These are phyloP conservation scores for Dunaliella primolecta DNA, from an alignment of 139 green algal species.

Conservation along the genomic window DNA sequence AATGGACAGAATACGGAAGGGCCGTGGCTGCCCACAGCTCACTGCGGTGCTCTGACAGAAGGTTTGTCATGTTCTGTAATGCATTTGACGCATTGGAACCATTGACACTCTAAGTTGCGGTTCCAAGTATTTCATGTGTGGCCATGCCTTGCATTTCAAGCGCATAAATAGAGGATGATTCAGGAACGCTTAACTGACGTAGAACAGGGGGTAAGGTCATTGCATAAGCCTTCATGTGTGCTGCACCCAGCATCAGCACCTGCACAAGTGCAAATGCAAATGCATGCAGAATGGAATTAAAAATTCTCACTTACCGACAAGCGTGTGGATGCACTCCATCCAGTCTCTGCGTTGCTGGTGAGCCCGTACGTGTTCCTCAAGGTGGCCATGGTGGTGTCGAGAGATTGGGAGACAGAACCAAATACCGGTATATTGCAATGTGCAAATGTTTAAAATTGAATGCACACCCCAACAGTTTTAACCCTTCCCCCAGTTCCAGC, in stretches of 20 bases:
- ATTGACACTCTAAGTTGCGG: no score
- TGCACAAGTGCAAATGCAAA: neutral
- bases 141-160: no score
- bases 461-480: neutral
- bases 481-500: neutral
- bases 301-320: neutral
- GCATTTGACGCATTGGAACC: no score
- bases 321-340: neutral
- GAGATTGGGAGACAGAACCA: neutral
- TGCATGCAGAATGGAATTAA: neutral
- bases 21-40: conserved; percentile 3
- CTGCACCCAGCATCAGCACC: neutral
- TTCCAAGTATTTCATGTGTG: no score
- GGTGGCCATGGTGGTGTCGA: neutral
- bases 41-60: neutral
- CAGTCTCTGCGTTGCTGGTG: conserved; percentile 1
- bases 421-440: neutral
- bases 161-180: no score
- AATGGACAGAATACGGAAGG: conserved; percentile 5
- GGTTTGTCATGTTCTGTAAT: conserved; percentile 12
- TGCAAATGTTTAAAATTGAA: neutral
- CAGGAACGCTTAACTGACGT: neutral
- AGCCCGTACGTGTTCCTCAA: neutral
- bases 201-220: no score
- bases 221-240: neutral